phyloP scores from a whole-genome alignment of 495 filamentous ascomycete genomes.

The Hypoxylon crocopeplum region DNA sequence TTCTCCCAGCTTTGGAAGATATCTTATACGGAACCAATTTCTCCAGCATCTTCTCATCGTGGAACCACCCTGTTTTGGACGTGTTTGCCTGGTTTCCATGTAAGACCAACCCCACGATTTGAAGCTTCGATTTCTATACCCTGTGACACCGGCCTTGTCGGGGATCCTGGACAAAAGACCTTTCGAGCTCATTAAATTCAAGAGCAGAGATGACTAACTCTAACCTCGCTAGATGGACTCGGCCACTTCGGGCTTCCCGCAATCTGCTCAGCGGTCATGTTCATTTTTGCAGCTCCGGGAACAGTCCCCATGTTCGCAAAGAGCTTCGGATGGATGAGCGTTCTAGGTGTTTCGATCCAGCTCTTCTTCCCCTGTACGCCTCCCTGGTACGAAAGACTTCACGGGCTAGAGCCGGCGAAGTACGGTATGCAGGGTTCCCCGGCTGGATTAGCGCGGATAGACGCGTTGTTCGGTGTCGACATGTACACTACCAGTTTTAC shows the following conservation, averaged over 20 bases:
- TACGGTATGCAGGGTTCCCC: slow-evolving; percentile 89
- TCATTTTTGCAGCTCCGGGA: slow-evolving; percentile 86
- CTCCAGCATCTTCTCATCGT: slow-evolving; percentile 91
- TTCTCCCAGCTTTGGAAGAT: slow-evolving; percentile 94
- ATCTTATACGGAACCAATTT: slow-evolving; percentile 96
- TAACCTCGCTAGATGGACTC: slow-evolving; percentile 62
- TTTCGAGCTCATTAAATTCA: not conserved
- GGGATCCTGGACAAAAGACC: not conserved
- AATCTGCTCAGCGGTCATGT: slow-evolving; percentile 76
- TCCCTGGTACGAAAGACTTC: slow-evolving; percentile 92
- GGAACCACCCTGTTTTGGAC: slow-evolving; percentile 80
- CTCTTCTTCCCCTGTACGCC: slow-evolving; percentile 90
- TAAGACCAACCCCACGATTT: slow-evolving; percentile 17
- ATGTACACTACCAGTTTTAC: slow-evolving; percentile 91
- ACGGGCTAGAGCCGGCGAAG: slow-evolving; percentile 84
- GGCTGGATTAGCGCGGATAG: slow-evolving; percentile 86
- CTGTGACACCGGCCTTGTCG: not conserved
- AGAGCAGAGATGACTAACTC: slow-evolving; percentile 1
- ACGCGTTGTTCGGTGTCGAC: slow-evolving; percentile 85
- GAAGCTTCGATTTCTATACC: not conserved
- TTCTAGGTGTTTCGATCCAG: slow-evolving; percentile 84
- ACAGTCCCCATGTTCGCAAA: slow-evolving; percentile 83
- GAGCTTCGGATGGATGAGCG: slow-evolving; percentile 90
- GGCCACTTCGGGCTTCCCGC: slow-evolving; percentile 85
- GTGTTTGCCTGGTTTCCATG: slow-evolving; percentile 90